A percentile compares a stretch with the other conserved stretches of the same genome.
phyloP scores from a whole-genome alignment of 345 rosid species.

The Murraya koenigii region DNA sequence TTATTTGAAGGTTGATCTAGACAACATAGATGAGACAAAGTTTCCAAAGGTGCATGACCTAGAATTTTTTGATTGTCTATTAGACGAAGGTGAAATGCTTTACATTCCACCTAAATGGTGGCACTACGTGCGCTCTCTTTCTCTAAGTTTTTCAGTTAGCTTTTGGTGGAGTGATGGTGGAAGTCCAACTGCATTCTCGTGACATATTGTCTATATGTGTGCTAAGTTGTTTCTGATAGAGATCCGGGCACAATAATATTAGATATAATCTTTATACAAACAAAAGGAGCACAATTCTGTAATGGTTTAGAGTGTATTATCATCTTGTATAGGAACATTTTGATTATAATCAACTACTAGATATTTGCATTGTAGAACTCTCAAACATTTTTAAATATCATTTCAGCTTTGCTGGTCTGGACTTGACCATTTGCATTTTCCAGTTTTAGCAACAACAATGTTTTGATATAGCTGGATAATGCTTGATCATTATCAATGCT shows the following conservation, averaged over 20 bases:
- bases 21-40: constrained; percentile 52
- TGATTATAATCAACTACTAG: background rate
- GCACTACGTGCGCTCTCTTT: constrained; percentile 90
- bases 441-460: background rate
- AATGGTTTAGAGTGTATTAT: background rate
- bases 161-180: constrained; percentile 81
- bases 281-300: background rate
- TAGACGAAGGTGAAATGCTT: constrained; percentile 96
- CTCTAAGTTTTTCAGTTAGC: constrained; percentile 83
- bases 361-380: background rate
- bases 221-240: background rate
- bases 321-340: background rate
- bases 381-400: background rate
- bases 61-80: constrained; percentile 81
- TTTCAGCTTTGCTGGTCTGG: background rate
- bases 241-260: background rate
- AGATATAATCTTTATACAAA: background rate
- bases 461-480: too few species aligned
- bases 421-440: background rate
- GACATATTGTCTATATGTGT: background rate
- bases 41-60: constrained; percentile 62
- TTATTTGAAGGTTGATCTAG: constrained; percentile 82
- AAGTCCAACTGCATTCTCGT: constrained; percentile 28
- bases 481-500: background rate
- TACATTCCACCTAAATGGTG: constrained; percentile 99